Conservation (phyloP, 257 asterid species). For the Jacaranda copaia region DNA sequence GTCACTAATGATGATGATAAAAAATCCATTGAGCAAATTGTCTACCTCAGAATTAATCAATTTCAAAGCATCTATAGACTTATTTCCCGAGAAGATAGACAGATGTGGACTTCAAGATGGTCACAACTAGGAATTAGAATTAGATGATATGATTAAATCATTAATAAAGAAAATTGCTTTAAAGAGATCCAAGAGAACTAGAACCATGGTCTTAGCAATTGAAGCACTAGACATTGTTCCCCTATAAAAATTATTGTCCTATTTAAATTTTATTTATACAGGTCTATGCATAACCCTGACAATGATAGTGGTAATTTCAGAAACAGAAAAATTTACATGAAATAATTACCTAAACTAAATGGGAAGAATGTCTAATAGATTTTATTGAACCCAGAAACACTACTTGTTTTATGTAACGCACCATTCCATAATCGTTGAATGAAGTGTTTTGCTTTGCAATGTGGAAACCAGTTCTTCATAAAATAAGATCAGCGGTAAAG, state of each 20-base stretch:
- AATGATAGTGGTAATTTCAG: constrained; percentile 6
- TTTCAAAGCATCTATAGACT: constrained; percentile 1
- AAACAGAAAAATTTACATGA: constrained; percentile 8
- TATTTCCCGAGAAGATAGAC: not conserved
- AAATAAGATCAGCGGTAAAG: constrained; percentile 74
- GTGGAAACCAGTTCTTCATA: constrained; percentile 74
- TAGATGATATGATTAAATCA: not conserved
- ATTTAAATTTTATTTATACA: not conserved
- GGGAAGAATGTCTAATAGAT: constrained; percentile 15
- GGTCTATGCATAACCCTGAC: not conserved
- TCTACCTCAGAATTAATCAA: not conserved
- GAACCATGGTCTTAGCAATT: constrained; percentile 5
- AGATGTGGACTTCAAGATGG: not conserved
- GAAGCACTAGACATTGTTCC: not conserved
- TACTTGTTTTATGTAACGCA: constrained; percentile 39
- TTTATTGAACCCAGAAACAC: constrained; percentile 9
- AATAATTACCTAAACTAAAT: not conserved
- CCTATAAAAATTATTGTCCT: not conserved
- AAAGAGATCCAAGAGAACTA: constrained; percentile 16
- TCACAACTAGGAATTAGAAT: not conserved
- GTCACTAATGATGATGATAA: not conserved
- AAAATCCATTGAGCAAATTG: not conserved
- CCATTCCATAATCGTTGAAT: constrained; percentile 80
- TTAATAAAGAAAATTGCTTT: not conserved
- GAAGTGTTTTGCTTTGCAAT: constrained; percentile 65